Conservation (phyloP, 2,329 filamentous ascomycete species). For the Neonectria coccinea region DNA sequence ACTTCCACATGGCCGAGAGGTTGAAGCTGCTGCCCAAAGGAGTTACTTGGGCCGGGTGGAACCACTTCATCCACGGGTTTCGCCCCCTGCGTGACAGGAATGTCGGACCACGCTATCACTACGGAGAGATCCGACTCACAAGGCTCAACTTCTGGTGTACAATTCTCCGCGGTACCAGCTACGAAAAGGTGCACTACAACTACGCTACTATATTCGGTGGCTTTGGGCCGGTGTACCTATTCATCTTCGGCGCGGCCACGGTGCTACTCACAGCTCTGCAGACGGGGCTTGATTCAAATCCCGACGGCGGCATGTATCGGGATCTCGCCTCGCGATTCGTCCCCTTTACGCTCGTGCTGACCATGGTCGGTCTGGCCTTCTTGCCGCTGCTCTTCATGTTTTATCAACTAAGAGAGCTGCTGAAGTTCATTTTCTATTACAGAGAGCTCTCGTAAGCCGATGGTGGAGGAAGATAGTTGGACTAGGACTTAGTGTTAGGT, state of each 20-base stretch:
- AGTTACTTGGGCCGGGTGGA: conserved; percentile 44
- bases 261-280: conserved; percentile 23
- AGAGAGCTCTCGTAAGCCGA: not conserved
- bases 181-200: conserved; percentile 14
- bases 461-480: not conserved
- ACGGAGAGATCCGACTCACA: conserved; percentile 53
- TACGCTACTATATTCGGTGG: conserved; percentile 27
- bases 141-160: conserved; percentile 45
- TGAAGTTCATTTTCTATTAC: not conserved
- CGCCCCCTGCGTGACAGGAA: conserved; percentile 36
- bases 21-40: conserved; percentile 44
- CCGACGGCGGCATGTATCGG: conserved; percentile 13
- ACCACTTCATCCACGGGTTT: conserved; percentile 48
- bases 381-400: conserved; percentile 15
- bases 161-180: conserved; percentile 18
- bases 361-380: conserved; percentile 10
- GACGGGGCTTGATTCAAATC: conserved; percentile 13
- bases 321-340: conserved; percentile 7
- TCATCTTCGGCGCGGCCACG: conserved; percentile 29
- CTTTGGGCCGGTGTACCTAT: conserved; percentile 25
- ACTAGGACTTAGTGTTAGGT: not conserved
- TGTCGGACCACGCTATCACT: conserved; percentile 48
- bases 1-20: conserved; percentile 48
- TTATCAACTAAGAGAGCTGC: conserved; percentile 11
- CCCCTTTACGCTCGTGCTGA: conserved; percentile 20